Conservation (phyloP, 2,329 filamentous ascomycete genomes). For the Apiospora saccharicola region DNA sequence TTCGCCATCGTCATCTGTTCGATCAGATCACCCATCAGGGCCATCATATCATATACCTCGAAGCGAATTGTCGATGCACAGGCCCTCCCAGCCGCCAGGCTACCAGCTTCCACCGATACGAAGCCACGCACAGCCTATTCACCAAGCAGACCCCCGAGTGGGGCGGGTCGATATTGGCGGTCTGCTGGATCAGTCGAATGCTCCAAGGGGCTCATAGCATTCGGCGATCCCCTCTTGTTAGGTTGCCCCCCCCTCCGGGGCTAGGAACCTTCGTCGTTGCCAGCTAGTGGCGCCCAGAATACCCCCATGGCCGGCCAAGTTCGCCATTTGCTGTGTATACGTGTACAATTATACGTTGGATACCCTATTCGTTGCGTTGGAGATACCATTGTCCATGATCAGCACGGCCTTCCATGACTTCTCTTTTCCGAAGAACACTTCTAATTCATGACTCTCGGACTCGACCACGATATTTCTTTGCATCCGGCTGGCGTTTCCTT, state of each 20-base stretch:
- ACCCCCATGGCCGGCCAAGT: neutral
- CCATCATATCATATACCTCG: conserved; percentile 60
- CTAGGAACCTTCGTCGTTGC: neutral
- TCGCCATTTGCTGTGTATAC: conserved; percentile 3
- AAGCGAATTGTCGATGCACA: conserved; percentile 54
- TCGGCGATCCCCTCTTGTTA: neutral
- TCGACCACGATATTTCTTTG: conserved; percentile 20
- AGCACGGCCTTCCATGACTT: conserved; percentile 27
- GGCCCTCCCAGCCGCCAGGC: conserved; percentile 42
- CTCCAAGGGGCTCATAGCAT: neutral
- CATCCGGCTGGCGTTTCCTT: conserved; percentile 15
- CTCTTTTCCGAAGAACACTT: conserved; percentile 21
- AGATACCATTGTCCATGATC: conserved; percentile 45
- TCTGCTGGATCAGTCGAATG: conserved; percentile 64
- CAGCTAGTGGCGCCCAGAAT: conserved; percentile 18
- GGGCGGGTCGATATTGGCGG: conserved; percentile 67
- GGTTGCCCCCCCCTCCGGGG: neutral
- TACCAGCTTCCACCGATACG: conserved; percentile 51
- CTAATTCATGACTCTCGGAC: conserved; percentile 21
- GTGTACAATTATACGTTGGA: conserved; percentile 37
- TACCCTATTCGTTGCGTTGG: conserved; percentile 37
- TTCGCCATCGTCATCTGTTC: conserved; percentile 51
- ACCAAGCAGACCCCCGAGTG: conserved; percentile 45
- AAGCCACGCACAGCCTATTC: conserved; percentile 40
- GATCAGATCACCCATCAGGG: conserved; percentile 57